A percentile compares a stretch with the other conserved stretches of the same genome.
These are phyloP conservation scores for Hymenoscyphus linearis DNA, from an alignment of 2,329 filamentous ascomycete genomes.

Conservation along the genomic window DNA sequence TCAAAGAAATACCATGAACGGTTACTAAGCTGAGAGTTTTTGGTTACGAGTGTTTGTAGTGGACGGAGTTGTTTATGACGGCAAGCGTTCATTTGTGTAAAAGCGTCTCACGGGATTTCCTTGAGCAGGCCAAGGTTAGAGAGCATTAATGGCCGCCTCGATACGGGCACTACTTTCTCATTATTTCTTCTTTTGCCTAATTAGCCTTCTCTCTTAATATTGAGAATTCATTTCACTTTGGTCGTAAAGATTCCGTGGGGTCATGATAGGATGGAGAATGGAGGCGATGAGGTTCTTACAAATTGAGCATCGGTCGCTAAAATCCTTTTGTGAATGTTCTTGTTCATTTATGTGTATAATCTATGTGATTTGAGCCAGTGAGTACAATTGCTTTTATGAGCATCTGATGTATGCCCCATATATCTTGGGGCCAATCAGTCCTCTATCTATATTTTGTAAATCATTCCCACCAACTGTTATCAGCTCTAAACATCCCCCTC, in stretches of 20 bases:
- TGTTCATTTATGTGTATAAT: background rate
- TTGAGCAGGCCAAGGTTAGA: conserved; percentile 27
- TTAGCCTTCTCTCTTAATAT: conserved; percentile 31
- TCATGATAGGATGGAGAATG: conserved; percentile 15
- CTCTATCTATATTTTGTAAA: background rate
- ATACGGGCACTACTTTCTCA: conserved; percentile 29
- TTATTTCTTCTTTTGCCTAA: conserved; percentile 33
- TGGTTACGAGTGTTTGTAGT: conserved; percentile 8
- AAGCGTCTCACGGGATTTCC: conserved; percentile 30
- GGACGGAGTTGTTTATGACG: conserved; percentile 24
- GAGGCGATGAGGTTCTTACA: conserved; percentile 11
- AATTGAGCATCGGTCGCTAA: background rate
- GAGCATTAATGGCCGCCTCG: conserved; percentile 25
- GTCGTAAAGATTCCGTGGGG: conserved; percentile 21
- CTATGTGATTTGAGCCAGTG: conserved; percentile 2
- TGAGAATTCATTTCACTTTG: conserved; percentile 29
- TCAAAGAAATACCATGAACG: conserved; percentile 98
- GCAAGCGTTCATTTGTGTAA: conserved; percentile 28
- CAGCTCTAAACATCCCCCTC: background rate
- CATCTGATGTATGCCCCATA: background rate
- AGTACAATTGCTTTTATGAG: background rate
- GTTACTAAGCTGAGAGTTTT: conserved; percentile 60
- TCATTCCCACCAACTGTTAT: background rate
- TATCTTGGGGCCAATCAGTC: background rate
- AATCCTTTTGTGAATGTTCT: background rate